Conservation (phyloP, 495 filamentous ascomycete species). For the Trichocladium antarcticum region DNA sequence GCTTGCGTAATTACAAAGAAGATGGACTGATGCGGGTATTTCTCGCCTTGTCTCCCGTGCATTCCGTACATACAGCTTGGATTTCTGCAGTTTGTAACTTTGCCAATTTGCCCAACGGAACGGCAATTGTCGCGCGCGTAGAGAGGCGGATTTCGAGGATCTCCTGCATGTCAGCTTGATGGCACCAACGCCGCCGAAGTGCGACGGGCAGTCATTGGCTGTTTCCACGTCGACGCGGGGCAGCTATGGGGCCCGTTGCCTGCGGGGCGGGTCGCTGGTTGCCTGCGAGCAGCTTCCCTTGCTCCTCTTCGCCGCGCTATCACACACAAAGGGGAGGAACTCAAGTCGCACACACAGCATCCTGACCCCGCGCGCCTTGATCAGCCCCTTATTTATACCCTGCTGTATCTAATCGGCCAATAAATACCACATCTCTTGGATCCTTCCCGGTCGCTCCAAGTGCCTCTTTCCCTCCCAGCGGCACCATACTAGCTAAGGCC, state of each 20-base stretch:
- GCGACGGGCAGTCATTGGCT: neutral
- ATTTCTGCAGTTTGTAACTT: no score
- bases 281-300: neutral
- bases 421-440: neutral
- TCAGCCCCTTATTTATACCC: neutral
- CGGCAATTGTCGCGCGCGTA: conserved; percentile 18
- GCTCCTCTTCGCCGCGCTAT: no score
- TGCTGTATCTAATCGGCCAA: neutral
- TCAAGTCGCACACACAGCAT: no score
- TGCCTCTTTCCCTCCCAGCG: no score
- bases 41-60: no score
- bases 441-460: neutral
- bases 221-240: neutral
- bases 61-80: no score
- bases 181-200: neutral
- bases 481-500: no score
- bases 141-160: conserved; percentile 8
- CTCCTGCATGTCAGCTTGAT: conserved; percentile 9
- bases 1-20: no score
- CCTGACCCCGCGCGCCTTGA: no score
- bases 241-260: neutral
- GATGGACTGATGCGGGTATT: no score
- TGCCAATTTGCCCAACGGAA: neutral
- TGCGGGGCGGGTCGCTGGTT: neutral
- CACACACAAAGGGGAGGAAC: no score